Evolutionary conservation across 805 yeast genomes (phyloP).

Genomic region (Scheffersomyces stipitis): DNA sequence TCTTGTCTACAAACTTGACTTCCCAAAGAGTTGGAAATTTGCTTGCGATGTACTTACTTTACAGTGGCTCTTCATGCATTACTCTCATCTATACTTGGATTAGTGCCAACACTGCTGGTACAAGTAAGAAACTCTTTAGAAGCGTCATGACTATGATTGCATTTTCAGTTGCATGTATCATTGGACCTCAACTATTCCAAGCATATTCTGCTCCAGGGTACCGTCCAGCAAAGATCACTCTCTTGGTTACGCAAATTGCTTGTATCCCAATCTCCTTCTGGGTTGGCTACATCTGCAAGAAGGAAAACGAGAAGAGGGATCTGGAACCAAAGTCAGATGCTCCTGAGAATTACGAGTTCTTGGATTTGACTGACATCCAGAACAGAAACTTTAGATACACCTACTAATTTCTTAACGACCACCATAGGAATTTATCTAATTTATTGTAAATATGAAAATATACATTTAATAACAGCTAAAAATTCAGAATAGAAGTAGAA

Average conservation of each 20-base stretch:
- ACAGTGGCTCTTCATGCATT: constrained; percentile 58
- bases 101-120: constrained; percentile 66
- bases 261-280: constrained; percentile 43
- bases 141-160: constrained; percentile 61
- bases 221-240: constrained; percentile 56
- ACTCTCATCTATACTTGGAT: constrained; percentile 63
- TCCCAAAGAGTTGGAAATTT: constrained; percentile 43
- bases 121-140: constrained; percentile 66
- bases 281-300: constrained; percentile 42
- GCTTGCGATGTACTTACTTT: constrained; percentile 48
- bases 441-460: too few species aligned
- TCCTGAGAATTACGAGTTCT: constrained; percentile 43
- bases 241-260: constrained; percentile 50
- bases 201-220: constrained; percentile 53
- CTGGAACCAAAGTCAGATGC: constrained; percentile 22
- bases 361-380: constrained; percentile 60
- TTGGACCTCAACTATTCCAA: constrained; percentile 70
- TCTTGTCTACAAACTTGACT: constrained; percentile 31
- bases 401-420: too few species aligned
- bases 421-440: too few species aligned
- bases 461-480: too few species aligned
- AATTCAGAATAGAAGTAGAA: too few species aligned
- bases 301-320: constrained; percentile 55
- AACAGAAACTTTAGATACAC: constrained; percentile 59
- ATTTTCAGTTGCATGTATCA: constrained; percentile 64